Evolutionary conservation across 23 red algal species (phyloP), one percentile per base, ranked within the genome.

Genomic region (Gracilaria gracilis): DNA sequence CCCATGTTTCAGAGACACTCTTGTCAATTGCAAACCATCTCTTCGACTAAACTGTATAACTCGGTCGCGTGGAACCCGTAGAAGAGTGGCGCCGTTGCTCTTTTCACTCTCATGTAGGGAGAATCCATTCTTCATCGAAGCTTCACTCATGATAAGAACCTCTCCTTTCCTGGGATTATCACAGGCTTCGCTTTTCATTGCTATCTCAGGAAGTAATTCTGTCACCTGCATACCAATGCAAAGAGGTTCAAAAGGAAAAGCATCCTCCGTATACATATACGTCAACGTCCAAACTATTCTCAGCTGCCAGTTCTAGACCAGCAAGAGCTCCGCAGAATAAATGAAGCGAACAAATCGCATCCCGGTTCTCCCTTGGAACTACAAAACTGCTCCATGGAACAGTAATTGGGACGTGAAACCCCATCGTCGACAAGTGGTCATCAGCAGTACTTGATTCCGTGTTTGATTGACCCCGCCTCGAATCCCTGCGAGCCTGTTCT

Each of bases 231-330:
- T 79, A 4, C 74, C 74, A 29, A 83, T 34, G 35, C 79, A 83
- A 37, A 16, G 24, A 0, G 1, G 4, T n/a, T 19, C 2, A 38
- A 83, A n/a, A 64, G 35, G 13, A 83, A 29, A 83, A 83, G 16
- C 8, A 15, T 1, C 79, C 79, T 51, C 79, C 79, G 31, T 83
- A 23, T 15, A 83, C 13, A 58, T 58, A 83, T 14, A 83, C 57
- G 4, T 7, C 1, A 35, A 83, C 50, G 24, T 83, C 53, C 4
- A 83, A 15, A n/a, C 31, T 34, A 13, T 62, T n/a, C 32, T 83
- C 79, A 14, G 35, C 54, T 14, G 79, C 79, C 12, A 83, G 79
- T 64, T 83, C 79, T 17, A 83, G 4, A 40, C 42, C n/a, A 13
- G 79, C 54, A 1, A 36, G 31, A 12, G 13, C 79, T 13, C 51